phyloP scores from a whole-genome alignment of 352 stramenopile species.

The Phytophthora agathidicida region DNA sequence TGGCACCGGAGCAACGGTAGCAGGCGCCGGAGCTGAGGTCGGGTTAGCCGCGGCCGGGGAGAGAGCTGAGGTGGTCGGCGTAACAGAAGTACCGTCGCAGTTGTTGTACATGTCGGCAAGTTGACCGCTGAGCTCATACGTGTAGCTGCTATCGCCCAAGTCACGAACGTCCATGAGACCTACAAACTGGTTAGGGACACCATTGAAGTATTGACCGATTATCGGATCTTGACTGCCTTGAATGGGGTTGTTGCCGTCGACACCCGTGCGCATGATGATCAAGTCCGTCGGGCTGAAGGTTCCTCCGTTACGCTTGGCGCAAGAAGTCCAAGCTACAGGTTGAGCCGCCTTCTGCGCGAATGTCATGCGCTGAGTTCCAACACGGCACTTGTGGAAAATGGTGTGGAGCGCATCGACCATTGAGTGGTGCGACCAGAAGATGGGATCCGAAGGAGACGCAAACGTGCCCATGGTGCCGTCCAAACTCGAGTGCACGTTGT shows the following conservation, averaged over 20 bases:
- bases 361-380: conserved; percentile 46
- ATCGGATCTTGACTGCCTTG: conserved; percentile 38
- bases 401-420: conserved; percentile 73
- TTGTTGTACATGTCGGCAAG: conserved; percentile 52
- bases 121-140: conserved; percentile 56
- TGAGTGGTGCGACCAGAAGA: conserved; percentile 82
- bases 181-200: conserved; percentile 43
- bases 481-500: conserved; percentile 64
- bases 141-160: conserved; percentile 59
- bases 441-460: conserved; percentile 53
- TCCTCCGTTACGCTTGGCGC: conserved; percentile 35
- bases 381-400: conserved; percentile 76
- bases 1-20: conserved; percentile 6
- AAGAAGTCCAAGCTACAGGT: conserved; percentile 54
- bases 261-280: conserved; percentile 50
- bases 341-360: conserved; percentile 54
- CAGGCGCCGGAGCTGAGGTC: background rate
- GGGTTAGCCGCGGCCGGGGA: background rate
- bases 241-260: conserved; percentile 43
- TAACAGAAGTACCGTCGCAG: conserved; percentile 32
- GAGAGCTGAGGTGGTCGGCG: background rate
- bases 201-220: conserved; percentile 48
- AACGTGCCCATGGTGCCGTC: conserved; percentile 56
- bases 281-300: conserved; percentile 52
- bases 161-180: conserved; percentile 55